Percentiles rank a stretch among this genome's conserved stretches.
phyloP scores from a whole-genome alignment of 2,329 filamentous ascomycete genomes.

The Beauveria brongniartii region DNA sequence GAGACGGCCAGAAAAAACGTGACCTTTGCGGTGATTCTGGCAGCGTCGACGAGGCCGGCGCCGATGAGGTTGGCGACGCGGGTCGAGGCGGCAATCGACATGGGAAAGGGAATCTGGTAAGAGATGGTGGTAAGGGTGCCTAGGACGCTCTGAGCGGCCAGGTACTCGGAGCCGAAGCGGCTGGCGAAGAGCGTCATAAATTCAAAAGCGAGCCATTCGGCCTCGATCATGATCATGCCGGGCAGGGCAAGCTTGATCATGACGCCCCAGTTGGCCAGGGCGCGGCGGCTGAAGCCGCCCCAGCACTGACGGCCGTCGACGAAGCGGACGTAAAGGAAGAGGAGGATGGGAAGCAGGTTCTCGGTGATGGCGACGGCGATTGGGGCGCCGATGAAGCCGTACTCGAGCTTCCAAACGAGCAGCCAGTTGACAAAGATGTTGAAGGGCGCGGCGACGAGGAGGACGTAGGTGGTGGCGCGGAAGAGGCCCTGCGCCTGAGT shows the following conservation, averaged over 20 bases:
- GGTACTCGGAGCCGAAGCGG: conserved; percentile 67
- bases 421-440: conserved; percentile 73
- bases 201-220: conserved; percentile 90
- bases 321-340: conserved; percentile 71
- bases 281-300: conserved; percentile 67
- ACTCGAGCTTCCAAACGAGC: conserved; percentile 62
- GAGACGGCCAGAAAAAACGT: conserved; percentile 56
- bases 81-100: conserved; percentile 81
- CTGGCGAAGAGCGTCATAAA: conserved; percentile 76
- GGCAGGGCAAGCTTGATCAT: conserved; percentile 86
- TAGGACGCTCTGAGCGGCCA: conserved; percentile 84
- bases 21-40: conserved; percentile 69
- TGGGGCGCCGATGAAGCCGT: conserved; percentile 73
- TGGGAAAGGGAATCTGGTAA: conserved; percentile 87
- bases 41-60: conserved; percentile 71
- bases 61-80: conserved; percentile 89
- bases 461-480: conserved; percentile 67
- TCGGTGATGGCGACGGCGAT: conserved; percentile 74
- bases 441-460: conserved; percentile 66
- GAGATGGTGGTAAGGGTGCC: conserved; percentile 70
- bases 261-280: conserved; percentile 64
- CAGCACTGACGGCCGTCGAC: conserved; percentile 71
- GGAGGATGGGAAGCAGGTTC: conserved; percentile 65
- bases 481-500: conserved; percentile 79
- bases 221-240: conserved; percentile 87